Percentiles rank a stretch among this genome's conserved stretches.
Conservation (phyloP, 2,329 filamentous ascomycete genomes). For the Rhinocladiella similis region DNA sequence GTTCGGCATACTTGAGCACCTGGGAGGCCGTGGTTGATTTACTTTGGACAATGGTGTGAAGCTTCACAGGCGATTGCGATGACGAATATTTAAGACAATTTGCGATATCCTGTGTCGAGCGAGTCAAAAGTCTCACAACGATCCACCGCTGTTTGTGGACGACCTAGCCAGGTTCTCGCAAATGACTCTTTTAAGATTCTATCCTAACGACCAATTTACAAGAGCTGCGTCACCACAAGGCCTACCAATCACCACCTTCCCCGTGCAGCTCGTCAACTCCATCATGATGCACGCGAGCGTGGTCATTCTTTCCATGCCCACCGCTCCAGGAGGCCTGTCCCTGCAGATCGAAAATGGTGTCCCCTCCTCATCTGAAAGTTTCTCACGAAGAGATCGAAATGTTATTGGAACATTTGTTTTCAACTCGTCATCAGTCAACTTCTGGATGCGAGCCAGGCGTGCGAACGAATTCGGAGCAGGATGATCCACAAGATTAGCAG, state of each 20-base stretch:
- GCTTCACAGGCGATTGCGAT: background rate
- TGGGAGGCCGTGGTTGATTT: slow-evolving; percentile 5
- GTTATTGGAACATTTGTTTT: background rate
- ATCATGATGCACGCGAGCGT: slow-evolving; percentile 10
- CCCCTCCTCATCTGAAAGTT: slow-evolving; percentile 7
- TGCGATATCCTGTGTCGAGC: no score
- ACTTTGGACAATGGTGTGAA: slow-evolving; percentile 5
- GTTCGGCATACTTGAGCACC: background rate
- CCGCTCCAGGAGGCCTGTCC: slow-evolving; percentile 4
- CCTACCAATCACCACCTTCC: slow-evolving; percentile 6
- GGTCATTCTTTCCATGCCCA: slow-evolving; percentile 9
- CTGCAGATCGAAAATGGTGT: slow-evolving; percentile 8
- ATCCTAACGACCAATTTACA: slow-evolving; percentile 8
- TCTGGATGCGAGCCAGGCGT: slow-evolving; percentile 35
- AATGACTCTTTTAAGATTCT: background rate
- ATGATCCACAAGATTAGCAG: slow-evolving; percentile 5
- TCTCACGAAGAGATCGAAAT: slow-evolving; percentile 2
- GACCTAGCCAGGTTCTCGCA: no score
- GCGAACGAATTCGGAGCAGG: slow-evolving; percentile 2
- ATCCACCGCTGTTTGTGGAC: no score
- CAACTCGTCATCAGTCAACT: slow-evolving; percentile 59
- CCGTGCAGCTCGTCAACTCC: slow-evolving; percentile 13
- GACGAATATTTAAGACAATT: no score
- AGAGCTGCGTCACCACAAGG: slow-evolving; percentile 10
- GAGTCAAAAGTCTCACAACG: no score